These are phyloP conservation scores for Euphorbia pulcherrima DNA, from an alignment of 345 rosid species.

Conservation along the genomic window DNA sequence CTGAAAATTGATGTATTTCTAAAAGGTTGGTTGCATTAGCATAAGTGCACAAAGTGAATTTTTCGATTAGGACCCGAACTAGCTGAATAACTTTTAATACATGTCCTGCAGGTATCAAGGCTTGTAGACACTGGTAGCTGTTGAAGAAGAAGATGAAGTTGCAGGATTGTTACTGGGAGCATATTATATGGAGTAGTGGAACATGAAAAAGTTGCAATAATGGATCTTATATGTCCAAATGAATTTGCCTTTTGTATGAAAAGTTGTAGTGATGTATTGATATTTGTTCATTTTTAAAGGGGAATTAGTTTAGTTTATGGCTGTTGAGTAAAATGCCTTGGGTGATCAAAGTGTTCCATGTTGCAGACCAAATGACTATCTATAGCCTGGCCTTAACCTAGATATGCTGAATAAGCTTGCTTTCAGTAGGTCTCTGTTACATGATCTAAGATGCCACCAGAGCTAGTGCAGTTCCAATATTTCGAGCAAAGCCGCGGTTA, in stretches of 20 bases:
- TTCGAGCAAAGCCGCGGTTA: too few relatives aligned
- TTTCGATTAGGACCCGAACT: too few relatives aligned
- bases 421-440: too few relatives aligned
- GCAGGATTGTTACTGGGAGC: neutral
- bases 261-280: neutral
- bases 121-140: neutral
- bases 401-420: too few relatives aligned
- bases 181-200: neutral
- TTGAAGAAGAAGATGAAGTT: constrained; percentile 3
- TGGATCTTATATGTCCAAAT: too few relatives aligned
- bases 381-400: too few relatives aligned
- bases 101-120: constrained; percentile 1
- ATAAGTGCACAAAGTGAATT: neutral
- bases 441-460: too few relatives aligned
- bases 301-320: neutral
- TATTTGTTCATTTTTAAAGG: neutral
- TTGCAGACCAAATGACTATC: too few relatives aligned
- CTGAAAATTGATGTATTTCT: constrained; percentile 29
- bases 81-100: neutral
- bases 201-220: neutral
- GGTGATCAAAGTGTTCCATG: too few relatives aligned
- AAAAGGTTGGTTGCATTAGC: constrained; percentile 20
- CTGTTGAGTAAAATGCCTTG: neutral
- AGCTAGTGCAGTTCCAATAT: too few relatives aligned
- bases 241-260: neutral